Base-by-base conservation (phyloP, 495 filamentous ascomycete species). In the Usnea hakonensis region DNA sequence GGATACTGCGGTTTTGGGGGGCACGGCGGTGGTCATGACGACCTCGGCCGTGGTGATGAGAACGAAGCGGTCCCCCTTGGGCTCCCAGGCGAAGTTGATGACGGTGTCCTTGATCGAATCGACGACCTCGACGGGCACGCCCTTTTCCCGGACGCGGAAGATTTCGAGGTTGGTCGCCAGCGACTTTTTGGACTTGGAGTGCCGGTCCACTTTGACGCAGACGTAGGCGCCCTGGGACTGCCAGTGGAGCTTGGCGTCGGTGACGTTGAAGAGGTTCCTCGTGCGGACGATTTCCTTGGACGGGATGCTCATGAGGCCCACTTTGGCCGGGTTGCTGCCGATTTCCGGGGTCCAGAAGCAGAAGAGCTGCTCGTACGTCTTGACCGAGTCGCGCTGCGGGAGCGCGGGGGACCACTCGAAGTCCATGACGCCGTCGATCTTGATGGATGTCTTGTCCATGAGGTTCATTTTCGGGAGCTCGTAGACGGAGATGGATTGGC, bases 281-380 rank as follows among this genome's bases (percentile, higher is more conserved):
- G 92, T 94, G 66, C 94, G 88, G 44, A 97, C 88, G 64, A 95
- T 83, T 71, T 95, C 84, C 78, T 96, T 97, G 40, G 89, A 90
- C 1, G 94, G 94, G 63, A 98, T 89, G 76, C 83, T 90, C 94
- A 98, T 98, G 68, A 98, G 78, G 60, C 86, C 92, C 67, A 97
- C 94, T 76, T 91, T 91, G 57, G 94, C 94, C n/a, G 94, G 94
- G 73, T 96, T 97, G 82, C 90, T 95, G 71, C 91, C 94, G 64
- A 97, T 93, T 76, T 97, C 94, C 55, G 94, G 94, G 16, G 94
- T 96, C 94, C 94, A 98, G 85, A 91, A 98, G 81, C 88, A 95
- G 74, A 98, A 85, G 7, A 97, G 81, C 74, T 97, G 94, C 77
- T 97, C 94, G 72, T 96, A 93, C 6, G 81, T 81, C 80, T 91